Evolutionary conservation across 2,329 filamentous ascomycete species (phyloP).

Genomic region (Ceratocystis eucalypticola): DNA sequence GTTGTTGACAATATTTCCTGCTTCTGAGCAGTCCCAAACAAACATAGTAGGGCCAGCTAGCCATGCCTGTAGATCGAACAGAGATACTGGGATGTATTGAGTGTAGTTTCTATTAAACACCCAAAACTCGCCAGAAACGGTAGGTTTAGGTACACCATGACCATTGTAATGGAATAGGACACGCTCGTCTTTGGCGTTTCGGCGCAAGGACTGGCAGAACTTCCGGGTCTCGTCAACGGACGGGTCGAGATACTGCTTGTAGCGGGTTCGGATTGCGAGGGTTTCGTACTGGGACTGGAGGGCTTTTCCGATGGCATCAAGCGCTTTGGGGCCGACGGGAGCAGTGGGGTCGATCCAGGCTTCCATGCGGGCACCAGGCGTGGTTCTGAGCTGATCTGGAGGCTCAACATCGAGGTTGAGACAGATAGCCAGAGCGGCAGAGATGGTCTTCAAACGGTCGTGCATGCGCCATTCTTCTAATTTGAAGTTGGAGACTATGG

Average conservation of each 20-base stretch:
- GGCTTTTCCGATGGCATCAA: slow-evolving; percentile 90
- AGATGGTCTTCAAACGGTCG: slow-evolving; percentile 91
- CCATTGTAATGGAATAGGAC: slow-evolving; percentile 98
- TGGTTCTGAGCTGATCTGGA: slow-evolving; percentile 91
- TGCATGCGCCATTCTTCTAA: slow-evolving; percentile 96
- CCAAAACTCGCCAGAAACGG: slow-evolving; percentile 93
- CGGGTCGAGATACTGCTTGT: slow-evolving; percentile 92
- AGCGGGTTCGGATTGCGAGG: slow-evolving; percentile 84
- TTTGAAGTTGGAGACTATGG: slow-evolving; percentile 51
- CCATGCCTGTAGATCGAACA: slow-evolving; percentile 93
- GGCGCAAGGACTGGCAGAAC: slow-evolving; percentile 76
- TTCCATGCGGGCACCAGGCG: slow-evolving; percentile 82
- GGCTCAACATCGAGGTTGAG: slow-evolving; percentile 96
- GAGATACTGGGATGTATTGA: slow-evolving; percentile 91
- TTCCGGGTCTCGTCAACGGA: slow-evolving; percentile 96
- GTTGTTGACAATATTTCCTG: slow-evolving; percentile 87
- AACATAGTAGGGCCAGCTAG: slow-evolving; percentile 89
- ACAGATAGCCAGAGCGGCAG: slow-evolving; percentile 83
- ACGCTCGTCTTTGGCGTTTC: slow-evolving; percentile 89
- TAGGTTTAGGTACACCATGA: slow-evolving; percentile 91
- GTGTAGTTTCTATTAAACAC: slow-evolving; percentile 99
- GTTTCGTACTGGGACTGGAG: slow-evolving; percentile 96
- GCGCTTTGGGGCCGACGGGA: slow-evolving; percentile 65
- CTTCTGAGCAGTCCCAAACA: slow-evolving; percentile 95
- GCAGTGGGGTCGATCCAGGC: slow-evolving; percentile 91